Evolutionary conservation across 345 rosid genomes (phyloP).

Genomic region (Eucalyptus pauciflora): DNA sequence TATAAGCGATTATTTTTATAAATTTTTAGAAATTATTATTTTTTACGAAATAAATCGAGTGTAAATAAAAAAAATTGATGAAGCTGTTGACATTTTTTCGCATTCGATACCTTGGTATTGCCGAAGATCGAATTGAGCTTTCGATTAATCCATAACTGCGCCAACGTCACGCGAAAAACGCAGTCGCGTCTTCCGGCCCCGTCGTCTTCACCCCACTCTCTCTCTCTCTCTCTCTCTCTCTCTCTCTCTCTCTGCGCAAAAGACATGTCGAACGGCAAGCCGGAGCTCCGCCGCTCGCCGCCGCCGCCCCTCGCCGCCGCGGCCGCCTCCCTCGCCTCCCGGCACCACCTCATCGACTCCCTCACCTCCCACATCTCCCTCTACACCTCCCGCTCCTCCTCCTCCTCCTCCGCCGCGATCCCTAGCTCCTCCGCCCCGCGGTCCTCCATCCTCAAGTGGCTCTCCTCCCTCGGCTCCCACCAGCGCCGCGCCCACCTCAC

Average conservation of each 20-base stretch:
- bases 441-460: slow-evolving; percentile 75
- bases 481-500: slow-evolving; percentile 79
- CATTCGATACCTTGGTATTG: not conserved
- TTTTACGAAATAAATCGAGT: not conserved
- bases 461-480: slow-evolving; percentile 59
- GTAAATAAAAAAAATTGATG: not conserved
- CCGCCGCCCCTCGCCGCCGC: not conserved
- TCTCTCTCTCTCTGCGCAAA: not conserved
- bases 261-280: slow-evolving; percentile 15
- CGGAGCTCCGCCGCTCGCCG: not conserved
- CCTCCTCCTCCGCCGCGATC: slow-evolving; percentile 3
- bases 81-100: not conserved
- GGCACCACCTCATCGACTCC: slow-evolving; percentile 56
- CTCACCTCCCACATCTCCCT: slow-evolving; percentile 90
- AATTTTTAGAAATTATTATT: not conserved
- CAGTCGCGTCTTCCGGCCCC: not conserved
- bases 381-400: slow-evolving; percentile 39
- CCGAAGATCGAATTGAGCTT: not conserved
- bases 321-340: slow-evolving; percentile 25
- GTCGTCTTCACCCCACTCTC: not conserved
- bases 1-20: not conserved
- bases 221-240: not conserved
- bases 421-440: slow-evolving; percentile 23
- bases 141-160: not conserved
- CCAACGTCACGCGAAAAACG: not conserved